These are phyloP conservation scores for Phytophthora lateralis DNA, from an alignment of 352 stramenopile species.

Conservation along the genomic window DNA sequence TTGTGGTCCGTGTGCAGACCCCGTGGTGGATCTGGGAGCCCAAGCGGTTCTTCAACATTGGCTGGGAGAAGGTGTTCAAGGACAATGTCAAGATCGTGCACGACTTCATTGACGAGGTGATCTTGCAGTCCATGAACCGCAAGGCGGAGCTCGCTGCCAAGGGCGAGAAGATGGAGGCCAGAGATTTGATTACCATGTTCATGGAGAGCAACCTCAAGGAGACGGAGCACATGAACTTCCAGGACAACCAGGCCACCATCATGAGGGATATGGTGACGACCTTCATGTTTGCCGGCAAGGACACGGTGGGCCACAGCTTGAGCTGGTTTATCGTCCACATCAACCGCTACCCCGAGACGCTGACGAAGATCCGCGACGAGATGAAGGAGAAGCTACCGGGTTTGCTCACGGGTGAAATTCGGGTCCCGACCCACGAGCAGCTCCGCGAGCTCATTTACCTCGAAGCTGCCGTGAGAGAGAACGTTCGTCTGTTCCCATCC, in stretches of 20 bases:
- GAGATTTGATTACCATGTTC: conserved; percentile 55
- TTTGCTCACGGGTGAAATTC: conserved; percentile 28
- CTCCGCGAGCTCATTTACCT: conserved; percentile 60
- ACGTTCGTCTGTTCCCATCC: conserved; percentile 62
- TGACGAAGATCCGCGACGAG: conserved; percentile 56
- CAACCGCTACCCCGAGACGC: conserved; percentile 49
- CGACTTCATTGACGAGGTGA: conserved; percentile 50
- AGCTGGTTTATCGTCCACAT: conserved; percentile 75
- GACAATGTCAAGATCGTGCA: conserved; percentile 44
- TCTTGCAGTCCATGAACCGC: conserved; percentile 42
- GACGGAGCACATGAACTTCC: conserved; percentile 23
- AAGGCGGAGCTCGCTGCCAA: conserved; percentile 57
- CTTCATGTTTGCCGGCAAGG: conserved; percentile 74
- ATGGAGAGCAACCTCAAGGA: conserved; percentile 39
- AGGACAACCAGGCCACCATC: conserved; percentile 36
- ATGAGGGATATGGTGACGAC: conserved; percentile 76
- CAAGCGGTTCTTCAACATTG: conserved; percentile 36
- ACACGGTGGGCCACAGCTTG: conserved; percentile 65
- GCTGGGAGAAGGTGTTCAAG: conserved; percentile 44
- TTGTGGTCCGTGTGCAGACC: conserved; percentile 33
- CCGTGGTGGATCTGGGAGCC: conserved; percentile 48
- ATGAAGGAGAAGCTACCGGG: conserved; percentile 44
- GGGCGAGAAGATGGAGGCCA: conserved; percentile 35
- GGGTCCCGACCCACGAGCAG: conserved; percentile 46
- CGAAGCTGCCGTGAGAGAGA: conserved; percentile 61